Evolutionary conservation across 805 yeast species (phyloP).

Genomic region (Metschnikowia gelsemii): DNA sequence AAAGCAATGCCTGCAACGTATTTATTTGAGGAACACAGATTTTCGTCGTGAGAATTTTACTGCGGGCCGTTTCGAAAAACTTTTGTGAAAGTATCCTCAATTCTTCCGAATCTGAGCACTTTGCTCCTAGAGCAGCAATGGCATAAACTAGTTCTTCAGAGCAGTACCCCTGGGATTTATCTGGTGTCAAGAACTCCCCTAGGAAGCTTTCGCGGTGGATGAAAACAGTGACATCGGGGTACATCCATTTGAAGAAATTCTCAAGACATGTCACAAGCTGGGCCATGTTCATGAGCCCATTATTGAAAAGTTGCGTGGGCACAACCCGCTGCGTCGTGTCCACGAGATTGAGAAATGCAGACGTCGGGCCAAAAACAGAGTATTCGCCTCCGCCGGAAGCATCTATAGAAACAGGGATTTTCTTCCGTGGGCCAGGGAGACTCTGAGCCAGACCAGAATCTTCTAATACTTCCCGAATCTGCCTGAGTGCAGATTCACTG

Average conservation of each 20-base stretch:
- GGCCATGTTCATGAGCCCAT: conserved; percentile 11
- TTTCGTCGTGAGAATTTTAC: conserved; percentile 15
- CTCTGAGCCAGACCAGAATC: neutral
- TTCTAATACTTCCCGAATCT: conserved; percentile 5
- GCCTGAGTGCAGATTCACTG: conserved; percentile 1
- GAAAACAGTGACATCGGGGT: conserved; percentile 22
- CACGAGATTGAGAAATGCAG: conserved; percentile 20
- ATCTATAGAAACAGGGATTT: conserved; percentile 19
- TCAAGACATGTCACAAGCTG: conserved; percentile 15
- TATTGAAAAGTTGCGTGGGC: conserved; percentile 8
- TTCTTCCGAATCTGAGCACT: conserved; percentile 12
- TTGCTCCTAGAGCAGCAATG: conserved; percentile 23
- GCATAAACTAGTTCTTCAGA: conserved; percentile 22
- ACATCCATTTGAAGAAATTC: conserved; percentile 20
- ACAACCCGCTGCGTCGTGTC: conserved; percentile 10
- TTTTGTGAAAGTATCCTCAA: conserved; percentile 14
- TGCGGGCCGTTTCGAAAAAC: conserved; percentile 19
- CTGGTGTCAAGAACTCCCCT: conserved; percentile 18
- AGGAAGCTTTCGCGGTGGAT: conserved; percentile 22
- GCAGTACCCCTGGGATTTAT: conserved; percentile 16
- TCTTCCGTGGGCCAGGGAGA: conserved; percentile 8
- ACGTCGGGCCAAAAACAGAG: conserved; percentile 22
- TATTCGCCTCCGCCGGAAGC: conserved; percentile 19
- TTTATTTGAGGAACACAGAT: conserved; percentile 18
- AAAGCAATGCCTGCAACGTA: conserved; percentile 21